Conservation (phyloP, 2,329 filamentous ascomycete genomes). For the Cercospora berteroae region DNA sequence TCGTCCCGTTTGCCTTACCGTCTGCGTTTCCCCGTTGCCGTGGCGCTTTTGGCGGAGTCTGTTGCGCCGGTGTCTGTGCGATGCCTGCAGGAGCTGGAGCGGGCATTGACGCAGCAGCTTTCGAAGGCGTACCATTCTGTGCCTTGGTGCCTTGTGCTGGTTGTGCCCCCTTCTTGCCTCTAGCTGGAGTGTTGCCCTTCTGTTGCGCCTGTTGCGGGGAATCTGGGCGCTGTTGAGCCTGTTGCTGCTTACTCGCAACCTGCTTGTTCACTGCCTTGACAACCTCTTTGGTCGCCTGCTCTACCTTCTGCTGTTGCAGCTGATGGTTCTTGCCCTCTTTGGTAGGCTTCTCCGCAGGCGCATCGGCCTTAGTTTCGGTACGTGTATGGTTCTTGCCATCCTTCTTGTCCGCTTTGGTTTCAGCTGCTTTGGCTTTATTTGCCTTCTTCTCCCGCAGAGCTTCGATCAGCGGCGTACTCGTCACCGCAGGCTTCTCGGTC, state of each 20-base stretch:
- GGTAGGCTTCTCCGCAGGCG: constrained; percentile 34
- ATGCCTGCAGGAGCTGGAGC: constrained; percentile 47
- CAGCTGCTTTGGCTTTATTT: constrained; percentile 32
- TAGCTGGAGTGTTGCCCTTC: constrained; percentile 38
- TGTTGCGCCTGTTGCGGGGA: constrained; percentile 24
- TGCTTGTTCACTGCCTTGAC: constrained; percentile 57
- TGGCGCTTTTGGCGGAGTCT: constrained; percentile 24
- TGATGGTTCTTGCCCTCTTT: constrained; percentile 36
- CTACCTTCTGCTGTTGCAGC: constrained; percentile 35
- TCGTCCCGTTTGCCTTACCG: background rate
- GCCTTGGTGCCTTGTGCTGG: constrained; percentile 15
- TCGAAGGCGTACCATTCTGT: constrained; percentile 41
- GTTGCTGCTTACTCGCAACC: constrained; percentile 32
- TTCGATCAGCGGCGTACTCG: constrained; percentile 84
- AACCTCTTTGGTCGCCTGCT: constrained; percentile 49
- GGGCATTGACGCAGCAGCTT: constrained; percentile 36
- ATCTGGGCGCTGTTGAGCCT: constrained; percentile 23
- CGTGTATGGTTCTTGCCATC: constrained; percentile 25
- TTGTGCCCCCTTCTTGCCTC: constrained; percentile 28
- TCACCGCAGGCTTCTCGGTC: constrained; percentile 61
- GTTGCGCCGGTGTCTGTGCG: constrained; percentile 22
- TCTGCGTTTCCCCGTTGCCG: constrained; percentile 30
- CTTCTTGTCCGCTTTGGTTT: constrained; percentile 39
- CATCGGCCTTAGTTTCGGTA: constrained; percentile 40
- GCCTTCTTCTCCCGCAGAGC: constrained; percentile 69